These are phyloP conservation scores for Aspergillus transmontanensis DNA, from an alignment of 2,329 filamentous ascomycete genomes.

Conservation along the genomic window DNA sequence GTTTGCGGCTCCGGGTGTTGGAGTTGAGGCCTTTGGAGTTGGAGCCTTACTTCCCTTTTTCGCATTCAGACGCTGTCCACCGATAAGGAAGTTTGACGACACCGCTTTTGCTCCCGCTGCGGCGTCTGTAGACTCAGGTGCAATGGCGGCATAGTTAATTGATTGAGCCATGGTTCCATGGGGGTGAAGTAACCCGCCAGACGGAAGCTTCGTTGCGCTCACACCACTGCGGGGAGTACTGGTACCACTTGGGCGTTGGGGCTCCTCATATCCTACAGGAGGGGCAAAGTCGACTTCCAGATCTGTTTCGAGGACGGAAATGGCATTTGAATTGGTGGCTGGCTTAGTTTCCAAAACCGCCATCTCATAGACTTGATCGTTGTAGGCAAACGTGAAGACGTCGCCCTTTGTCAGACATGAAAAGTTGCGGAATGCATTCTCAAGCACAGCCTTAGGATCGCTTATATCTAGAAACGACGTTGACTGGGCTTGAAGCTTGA, in stretches of 20 bases:
- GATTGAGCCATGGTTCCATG: conserved; percentile 95
- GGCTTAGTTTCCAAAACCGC: conserved; percentile 94
- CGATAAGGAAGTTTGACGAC: conserved; percentile 76
- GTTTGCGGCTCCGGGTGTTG: conserved; percentile 62
- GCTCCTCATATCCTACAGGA: conserved; percentile 91
- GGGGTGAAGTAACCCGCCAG: conserved; percentile 74
- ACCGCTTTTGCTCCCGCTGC: conserved; percentile 63
- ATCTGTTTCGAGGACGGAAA: conserved; percentile 95
- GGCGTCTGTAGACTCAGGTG: conserved; percentile 71
- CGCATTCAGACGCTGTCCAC: conserved; percentile 77
- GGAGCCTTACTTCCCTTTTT: conserved; percentile 79
- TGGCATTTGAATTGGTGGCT: conserved; percentile 74
- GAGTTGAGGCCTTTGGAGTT: conserved; percentile 73
- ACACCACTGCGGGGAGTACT: conserved; percentile 75
- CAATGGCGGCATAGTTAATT: conserved; percentile 95
- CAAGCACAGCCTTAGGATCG: conserved; percentile 94
- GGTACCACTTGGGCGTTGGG: conserved; percentile 75
- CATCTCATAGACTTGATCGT: conserved; percentile 90
- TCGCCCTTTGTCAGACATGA: conserved; percentile 91
- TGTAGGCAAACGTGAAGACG: conserved; percentile 94
- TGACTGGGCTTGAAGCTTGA: conserved; percentile 95
- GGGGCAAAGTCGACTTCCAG: conserved; percentile 94
- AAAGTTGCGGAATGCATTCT: conserved; percentile 95
- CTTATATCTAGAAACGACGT: conserved; percentile 93
- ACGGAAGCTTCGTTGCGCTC: conserved; percentile 59